Evolutionary conservation across 345 rosid species (phyloP), one percentile per base, ranked within the genome.

Genomic region (Arabidopsis thaliana): DNA sequence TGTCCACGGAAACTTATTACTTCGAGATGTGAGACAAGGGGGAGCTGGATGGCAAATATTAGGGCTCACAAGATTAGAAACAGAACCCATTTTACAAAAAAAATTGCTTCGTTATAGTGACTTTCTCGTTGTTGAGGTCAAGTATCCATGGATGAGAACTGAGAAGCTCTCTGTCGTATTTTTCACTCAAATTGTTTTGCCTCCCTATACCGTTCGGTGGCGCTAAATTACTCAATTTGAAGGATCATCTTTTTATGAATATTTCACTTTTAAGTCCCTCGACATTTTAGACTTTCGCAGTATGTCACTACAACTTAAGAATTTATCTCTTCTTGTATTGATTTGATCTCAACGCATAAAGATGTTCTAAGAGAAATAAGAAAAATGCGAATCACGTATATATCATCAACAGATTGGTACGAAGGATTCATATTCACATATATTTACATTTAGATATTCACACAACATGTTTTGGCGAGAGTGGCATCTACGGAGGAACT

Each of bases 81-180:
- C 73, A 41, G 86, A 32, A 13, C 78, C 82, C 84, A 87, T 87
- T 59, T 9, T 24, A 13, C 56, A 40, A 14, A 38, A 40, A 14
- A 38, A 13, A 4, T 14, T 13, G 32, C 46, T 63, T 70, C 3
- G 42, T 30, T 16, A 34, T 23, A 51, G 57, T 55, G 2, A 56
- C 37, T 63, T 64, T 71, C 23, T 51, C 48, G 50, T 20, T n/a
- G 51, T 36, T 22, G 51, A 34, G 51, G 14, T 70, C 41, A 71
- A 71, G 53, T 53, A 37, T 57, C 76, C 59, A 69, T 76, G 34
- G 34, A 46, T 25, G 52, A 44, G 42, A 16, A 16, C 20, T 16
- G 20, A 30, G 50, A 61, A 53, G 40, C 74, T 40, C 68, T 25
- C 20, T 46, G 59, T 37, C 22, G 2, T 11, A n/a, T 37, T 37